Conservation (phyloP, 805 yeast genomes). For the Candida dendrica region DNA sequence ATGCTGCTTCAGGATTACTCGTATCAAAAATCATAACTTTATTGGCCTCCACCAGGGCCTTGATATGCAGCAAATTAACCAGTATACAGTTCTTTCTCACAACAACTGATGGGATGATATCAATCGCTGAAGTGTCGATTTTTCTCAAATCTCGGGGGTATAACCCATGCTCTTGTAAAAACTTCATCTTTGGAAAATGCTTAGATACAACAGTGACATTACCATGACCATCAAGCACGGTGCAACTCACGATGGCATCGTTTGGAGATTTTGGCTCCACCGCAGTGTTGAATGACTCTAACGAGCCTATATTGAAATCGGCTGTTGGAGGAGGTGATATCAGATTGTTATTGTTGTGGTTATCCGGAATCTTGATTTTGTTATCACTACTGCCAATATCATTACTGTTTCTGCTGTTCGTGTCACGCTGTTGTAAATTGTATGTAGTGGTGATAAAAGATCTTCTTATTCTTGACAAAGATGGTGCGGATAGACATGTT, state of each 20-base stretch:
- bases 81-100: constrained; percentile 73
- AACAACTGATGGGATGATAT: constrained; percentile 84
- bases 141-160: constrained; percentile 85
- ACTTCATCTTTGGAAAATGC: constrained; percentile 69
- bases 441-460: neutral
- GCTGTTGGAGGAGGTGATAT: neutral
- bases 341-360: neutral
- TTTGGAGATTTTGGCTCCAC: constrained; percentile 31
- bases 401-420: no score
- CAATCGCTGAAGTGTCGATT: constrained; percentile 65
- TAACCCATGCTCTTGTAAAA: constrained; percentile 64
- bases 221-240: constrained; percentile 72
- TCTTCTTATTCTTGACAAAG: neutral
- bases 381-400: no score
- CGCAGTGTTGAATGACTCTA: constrained; percentile 9
- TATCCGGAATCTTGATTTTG: no score
- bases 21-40: constrained; percentile 79
- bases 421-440: neutral
- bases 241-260: constrained; percentile 59
- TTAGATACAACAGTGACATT: constrained; percentile 71
- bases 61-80: constrained; percentile 77
- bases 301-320: neutral
- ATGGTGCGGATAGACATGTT: neutral
- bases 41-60: constrained; percentile 80
- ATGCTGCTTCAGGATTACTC: constrained; percentile 44